Conservation (phyloP, 108 stramenopile species). For the Cyclostephanos invisitatus region DNA sequence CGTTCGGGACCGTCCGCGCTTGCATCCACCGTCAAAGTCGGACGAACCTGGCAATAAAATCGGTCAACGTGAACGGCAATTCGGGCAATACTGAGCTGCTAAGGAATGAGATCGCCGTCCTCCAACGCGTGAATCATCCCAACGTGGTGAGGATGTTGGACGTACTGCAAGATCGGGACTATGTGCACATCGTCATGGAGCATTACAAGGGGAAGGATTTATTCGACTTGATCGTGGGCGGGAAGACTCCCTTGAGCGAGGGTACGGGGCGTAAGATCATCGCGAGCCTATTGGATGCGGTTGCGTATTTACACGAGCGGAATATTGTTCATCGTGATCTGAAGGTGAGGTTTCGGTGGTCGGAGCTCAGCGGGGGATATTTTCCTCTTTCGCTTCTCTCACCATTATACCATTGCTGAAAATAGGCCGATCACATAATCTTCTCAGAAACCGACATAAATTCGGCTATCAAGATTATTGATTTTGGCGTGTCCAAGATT, state of each 20-base stretch:
- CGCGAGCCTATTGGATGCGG: conserved; percentile 59
- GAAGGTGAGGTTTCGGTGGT: too few species aligned
- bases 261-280: conserved; percentile 41
- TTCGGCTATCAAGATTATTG: too few species aligned
- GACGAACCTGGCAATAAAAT: conserved; percentile 36
- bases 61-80: conserved; percentile 10
- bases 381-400: too few species aligned
- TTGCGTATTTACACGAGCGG: conserved; percentile 90
- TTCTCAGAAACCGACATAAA: too few species aligned
- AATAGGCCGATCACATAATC: too few species aligned
- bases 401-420: too few species aligned
- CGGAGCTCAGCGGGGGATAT: too few species aligned
- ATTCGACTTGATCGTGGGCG: conserved; percentile 36
- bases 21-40: conserved; percentile 25
- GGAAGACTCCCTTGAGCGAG: conserved; percentile 15
- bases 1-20: background rate
- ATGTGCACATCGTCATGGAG: conserved; percentile 57
- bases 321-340: conserved; percentile 95
- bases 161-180: conserved; percentile 28
- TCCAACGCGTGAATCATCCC: conserved; percentile 29
- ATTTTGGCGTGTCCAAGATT: too few species aligned
- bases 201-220: conserved; percentile 81
- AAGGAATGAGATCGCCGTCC: conserved; percentile 34
- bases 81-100: conserved; percentile 23
- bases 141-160: conserved; percentile 36